Conservation (phyloP, 2,329 filamentous ascomycete species). For the Colletotrichum shisoi region DNA sequence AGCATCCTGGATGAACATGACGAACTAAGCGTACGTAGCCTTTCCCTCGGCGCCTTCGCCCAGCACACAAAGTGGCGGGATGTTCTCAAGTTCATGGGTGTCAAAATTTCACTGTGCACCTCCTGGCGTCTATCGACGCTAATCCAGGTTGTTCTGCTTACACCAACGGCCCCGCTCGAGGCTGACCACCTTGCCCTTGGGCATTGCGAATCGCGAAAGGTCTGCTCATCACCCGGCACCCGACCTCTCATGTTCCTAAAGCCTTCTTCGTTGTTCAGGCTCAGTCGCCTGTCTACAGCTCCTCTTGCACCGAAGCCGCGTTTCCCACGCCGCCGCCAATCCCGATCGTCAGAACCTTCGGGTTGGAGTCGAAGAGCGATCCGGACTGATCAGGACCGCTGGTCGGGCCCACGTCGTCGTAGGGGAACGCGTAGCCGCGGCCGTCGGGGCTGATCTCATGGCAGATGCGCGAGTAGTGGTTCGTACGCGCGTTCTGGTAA, state of each 20-base stretch:
- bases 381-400: constrained; percentile 68
- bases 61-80: neutral
- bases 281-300: neutral
- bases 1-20: neutral
- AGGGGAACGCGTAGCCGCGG: constrained; percentile 74
- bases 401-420: constrained; percentile 71
- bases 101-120: neutral
- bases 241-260: neutral
- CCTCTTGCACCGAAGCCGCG: constrained; percentile 10
- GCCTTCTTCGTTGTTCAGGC: neutral
- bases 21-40: neutral
- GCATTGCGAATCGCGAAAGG: neutral
- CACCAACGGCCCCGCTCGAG: neutral
- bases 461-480: constrained; percentile 72
- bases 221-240: neutral
- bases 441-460: constrained; percentile 67
- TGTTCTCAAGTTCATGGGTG: neutral
- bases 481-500: constrained; percentile 64
- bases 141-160: neutral
- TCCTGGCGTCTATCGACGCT: neutral
- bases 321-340: constrained; percentile 63
- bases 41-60: neutral
- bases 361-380: constrained; percentile 65
- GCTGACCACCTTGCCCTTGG: neutral
- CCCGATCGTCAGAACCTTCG: constrained; percentile 63